phyloP scores from a whole-genome alignment of 1,139 yeast species.

The Kluyveromyces sp. region DNA sequence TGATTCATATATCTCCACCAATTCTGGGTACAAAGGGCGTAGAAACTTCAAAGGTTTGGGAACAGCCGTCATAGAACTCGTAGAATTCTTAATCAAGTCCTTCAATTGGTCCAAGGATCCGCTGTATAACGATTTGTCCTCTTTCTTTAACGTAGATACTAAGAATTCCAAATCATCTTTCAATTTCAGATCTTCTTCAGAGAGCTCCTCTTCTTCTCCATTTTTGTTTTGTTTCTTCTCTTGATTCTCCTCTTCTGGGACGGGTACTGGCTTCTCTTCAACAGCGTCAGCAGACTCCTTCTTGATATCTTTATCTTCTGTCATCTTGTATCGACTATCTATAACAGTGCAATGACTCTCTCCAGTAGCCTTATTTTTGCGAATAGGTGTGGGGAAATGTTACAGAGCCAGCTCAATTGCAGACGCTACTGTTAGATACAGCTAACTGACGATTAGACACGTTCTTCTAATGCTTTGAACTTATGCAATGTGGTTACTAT shows the following conservation, averaged over 20 bases:
- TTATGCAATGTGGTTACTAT: too few species aligned
- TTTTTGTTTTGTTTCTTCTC: slow-evolving; percentile 33
- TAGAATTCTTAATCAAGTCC: slow-evolving; percentile 77
- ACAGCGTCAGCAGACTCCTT: slow-evolving; percentile 9
- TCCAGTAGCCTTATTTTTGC: background rate
- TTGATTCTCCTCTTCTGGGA: slow-evolving; percentile 12
- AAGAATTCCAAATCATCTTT: slow-evolving; percentile 82
- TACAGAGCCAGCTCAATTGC: background rate
- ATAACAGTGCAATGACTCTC: background rate
- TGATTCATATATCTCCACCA: slow-evolving; percentile 56
- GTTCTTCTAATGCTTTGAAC: too few species aligned
- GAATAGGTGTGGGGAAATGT: background rate
- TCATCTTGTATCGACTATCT: slow-evolving; percentile 7
- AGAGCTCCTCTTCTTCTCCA: slow-evolving; percentile 63
- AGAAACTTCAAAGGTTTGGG: slow-evolving; percentile 96
- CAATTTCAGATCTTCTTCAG: slow-evolving; percentile 88
- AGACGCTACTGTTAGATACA: background rate
- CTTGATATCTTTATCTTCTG: slow-evolving; percentile 8
- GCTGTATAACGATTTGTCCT: slow-evolving; percentile 45
- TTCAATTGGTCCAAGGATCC: slow-evolving; percentile 63
- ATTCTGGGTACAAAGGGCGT: slow-evolving; percentile 72
- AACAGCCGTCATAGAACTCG: slow-evolving; percentile 98
- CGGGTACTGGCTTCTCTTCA: slow-evolving; percentile 12
- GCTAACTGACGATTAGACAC: too few species aligned
- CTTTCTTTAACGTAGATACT: slow-evolving; percentile 65